Conservation (phyloP, 2,329 filamentous ascomycete species). For the Arthrobotrys conoides region DNA sequence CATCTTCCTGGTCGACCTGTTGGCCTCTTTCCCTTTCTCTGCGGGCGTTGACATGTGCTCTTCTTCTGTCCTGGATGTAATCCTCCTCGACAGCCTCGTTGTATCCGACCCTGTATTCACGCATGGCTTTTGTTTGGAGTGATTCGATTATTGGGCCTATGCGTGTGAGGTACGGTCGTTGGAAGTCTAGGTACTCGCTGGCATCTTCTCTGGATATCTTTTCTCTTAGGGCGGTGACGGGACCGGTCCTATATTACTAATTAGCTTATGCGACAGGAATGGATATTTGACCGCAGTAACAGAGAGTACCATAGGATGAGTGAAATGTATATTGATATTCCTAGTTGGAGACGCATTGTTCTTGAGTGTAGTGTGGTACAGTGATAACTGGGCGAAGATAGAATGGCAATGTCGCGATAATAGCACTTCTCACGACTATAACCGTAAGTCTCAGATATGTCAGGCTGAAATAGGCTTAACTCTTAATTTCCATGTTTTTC, state of each 20-base stretch:
- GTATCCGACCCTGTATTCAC: conserved; percentile 9
- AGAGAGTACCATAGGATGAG: too few species aligned
- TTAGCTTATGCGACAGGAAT: too few species aligned
- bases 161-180: neutral
- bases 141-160: neutral
- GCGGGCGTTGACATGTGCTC: neutral
- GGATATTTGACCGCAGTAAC: too few species aligned
- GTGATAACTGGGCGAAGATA: too few species aligned
- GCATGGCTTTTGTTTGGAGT: neutral
- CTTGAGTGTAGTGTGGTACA: too few species aligned
- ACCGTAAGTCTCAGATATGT: too few species aligned
- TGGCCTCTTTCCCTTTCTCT: neutral
- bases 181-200: neutral
- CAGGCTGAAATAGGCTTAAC: too few species aligned
- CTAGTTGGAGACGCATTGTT: too few species aligned
- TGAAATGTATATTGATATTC: too few species aligned
- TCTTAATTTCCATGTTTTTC: neutral
- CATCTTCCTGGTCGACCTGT: neutral
- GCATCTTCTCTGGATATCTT: neutral
- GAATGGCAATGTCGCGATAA: too few species aligned
- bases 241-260: neutral
- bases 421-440: too few species aligned
- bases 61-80: neutral
- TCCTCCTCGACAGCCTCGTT: neutral
- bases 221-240: neutral